Base-by-base conservation (phyloP, 768 basidiomycete species). In the Suillus luteus region DNA sequence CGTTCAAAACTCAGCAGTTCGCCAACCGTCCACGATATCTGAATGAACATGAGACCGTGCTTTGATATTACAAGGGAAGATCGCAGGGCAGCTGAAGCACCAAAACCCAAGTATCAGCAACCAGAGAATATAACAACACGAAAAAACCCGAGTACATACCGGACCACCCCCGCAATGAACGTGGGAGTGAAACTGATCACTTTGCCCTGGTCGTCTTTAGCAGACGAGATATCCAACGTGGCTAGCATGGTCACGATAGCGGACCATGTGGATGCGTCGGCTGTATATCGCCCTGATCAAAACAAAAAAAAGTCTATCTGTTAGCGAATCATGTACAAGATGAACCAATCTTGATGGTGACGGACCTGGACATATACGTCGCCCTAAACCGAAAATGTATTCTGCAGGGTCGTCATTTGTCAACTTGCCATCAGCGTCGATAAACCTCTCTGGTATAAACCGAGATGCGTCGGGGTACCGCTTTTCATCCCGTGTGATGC, bases 271-370 rank as follows among this genome's bases (percentile, higher is more conserved):
- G 69, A 67, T 8, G 66, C 51, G 19, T 55, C 51, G 19, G 70
- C 72, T 40, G 71, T 52, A 54, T 63, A 48, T 9, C 71, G 67
- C 12, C 73, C 76, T 12, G 71, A 52, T 31, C 17, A 19, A 31
- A 27, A 27, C 27, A 27, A 27, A 27, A 27, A 27, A 31, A 31
- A n/a, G 19, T 12, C 9, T 10, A 33, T 48, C 9, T 15, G 0
- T 58, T 24, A 27, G 40, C 3, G 17, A 10, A 41, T 27, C 9
- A 11, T 40, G 15, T 2, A 10, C 10, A 6, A 11, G n/a, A 22
- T 46, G 22, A 2, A 22, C 22, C 5, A 2, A 11, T 12, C 37
- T 27, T 15, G 61, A 4, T 27, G 27, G 27, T 2, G 31, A 40
- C 27, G 15, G 22, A 62, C 61, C 55, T n/a, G 62, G 59, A n/a